Conservation (phyloP, 805 yeast genomes). For the Kuraishia hungarica region DNA sequence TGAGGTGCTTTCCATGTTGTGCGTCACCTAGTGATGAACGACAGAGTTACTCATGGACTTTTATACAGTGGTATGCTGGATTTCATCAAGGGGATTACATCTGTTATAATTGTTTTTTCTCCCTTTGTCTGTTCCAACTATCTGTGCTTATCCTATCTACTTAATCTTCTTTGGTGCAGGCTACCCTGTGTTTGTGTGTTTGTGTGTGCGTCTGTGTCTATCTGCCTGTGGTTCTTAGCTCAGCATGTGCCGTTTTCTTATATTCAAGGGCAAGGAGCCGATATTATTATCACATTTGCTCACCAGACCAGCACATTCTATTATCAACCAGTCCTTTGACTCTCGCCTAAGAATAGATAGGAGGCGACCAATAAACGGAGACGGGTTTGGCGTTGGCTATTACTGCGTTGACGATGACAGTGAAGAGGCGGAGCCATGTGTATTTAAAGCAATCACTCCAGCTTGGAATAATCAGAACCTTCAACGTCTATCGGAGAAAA, state of each 20-base stretch:
- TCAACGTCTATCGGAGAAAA: conserved; percentile 79
- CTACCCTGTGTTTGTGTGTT: too few species aligned
- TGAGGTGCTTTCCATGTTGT: not conserved
- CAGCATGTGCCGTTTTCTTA: conserved; percentile 84
- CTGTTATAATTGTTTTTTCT: too few species aligned
- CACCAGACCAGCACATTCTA: conserved; percentile 94
- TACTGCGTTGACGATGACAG: conserved; percentile 53
- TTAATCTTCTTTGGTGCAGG: too few species aligned
- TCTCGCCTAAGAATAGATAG: conserved; percentile 80
- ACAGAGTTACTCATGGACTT: too few species aligned
- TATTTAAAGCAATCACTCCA: conserved; percentile 93
- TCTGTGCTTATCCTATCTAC: too few species aligned
- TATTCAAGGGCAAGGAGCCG: conserved; percentile 86
- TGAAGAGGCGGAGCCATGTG: conserved; percentile 66
- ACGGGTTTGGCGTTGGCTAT: conserved; percentile 97
- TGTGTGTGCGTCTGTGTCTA: too few species aligned
- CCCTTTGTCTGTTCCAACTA: too few species aligned
- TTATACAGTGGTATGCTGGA: too few species aligned
- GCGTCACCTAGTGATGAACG: not conserved
- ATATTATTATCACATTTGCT: conserved; percentile 77
- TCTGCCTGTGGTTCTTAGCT: not conserved
- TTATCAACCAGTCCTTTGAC: conserved; percentile 93
- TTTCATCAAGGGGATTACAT: not conserved
- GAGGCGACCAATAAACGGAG: conserved; percentile 93
- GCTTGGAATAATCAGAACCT: conserved; percentile 96